Evolutionary conservation across 768 basidiomycete species (phyloP).

Genomic region (Lactifluus subvellereus): DNA sequence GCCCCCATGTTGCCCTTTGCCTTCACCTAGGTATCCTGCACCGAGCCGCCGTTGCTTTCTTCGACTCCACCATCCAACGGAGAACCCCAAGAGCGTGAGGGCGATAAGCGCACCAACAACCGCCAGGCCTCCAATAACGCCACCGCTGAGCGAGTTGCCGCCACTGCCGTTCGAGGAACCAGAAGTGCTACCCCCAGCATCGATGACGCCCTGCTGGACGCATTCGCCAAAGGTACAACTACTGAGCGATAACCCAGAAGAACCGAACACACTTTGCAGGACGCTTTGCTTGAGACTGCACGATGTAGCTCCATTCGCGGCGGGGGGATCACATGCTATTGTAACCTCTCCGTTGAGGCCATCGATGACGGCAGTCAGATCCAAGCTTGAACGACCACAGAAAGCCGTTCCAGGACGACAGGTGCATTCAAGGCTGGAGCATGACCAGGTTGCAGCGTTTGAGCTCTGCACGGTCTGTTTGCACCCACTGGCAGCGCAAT

Average conservation of each 20-base stretch:
- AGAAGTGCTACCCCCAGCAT: constrained; percentile 37
- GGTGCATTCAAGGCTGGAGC: constrained; percentile 65
- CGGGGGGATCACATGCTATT: constrained; percentile 56
- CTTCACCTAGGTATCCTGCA: constrained; percentile 26
- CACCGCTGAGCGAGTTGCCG: constrained; percentile 54
- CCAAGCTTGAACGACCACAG: constrained; percentile 51
- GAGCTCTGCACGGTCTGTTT: constrained; percentile 44
- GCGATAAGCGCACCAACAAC: constrained; percentile 68
- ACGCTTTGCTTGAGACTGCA: constrained; percentile 75
- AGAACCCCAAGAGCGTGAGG: constrained; percentile 51
- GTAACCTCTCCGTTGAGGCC: constrained; percentile 55
- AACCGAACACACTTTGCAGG: constrained; percentile 67
- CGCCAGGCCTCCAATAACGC: constrained; percentile 87
- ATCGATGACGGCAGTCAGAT: constrained; percentile 62
- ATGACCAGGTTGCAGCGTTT: constrained; percentile 56
- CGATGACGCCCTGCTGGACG: constrained; percentile 72
- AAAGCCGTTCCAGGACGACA: constrained; percentile 68
- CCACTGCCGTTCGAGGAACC: constrained; percentile 24
- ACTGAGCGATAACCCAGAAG: constrained; percentile 60
- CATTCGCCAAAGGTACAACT: constrained; percentile 88
- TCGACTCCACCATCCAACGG: constrained; percentile 57
- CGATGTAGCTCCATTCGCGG: constrained; percentile 41
- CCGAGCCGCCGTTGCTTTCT: constrained; percentile 50
- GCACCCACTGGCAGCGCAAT: constrained; percentile 70
- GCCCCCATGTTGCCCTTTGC: constrained; percentile 37